A percentile compares a stretch with the other conserved stretches of the same genome.
Conservation (phyloP, 345 rosid genomes). For the Pelargonium nanum region DNA sequence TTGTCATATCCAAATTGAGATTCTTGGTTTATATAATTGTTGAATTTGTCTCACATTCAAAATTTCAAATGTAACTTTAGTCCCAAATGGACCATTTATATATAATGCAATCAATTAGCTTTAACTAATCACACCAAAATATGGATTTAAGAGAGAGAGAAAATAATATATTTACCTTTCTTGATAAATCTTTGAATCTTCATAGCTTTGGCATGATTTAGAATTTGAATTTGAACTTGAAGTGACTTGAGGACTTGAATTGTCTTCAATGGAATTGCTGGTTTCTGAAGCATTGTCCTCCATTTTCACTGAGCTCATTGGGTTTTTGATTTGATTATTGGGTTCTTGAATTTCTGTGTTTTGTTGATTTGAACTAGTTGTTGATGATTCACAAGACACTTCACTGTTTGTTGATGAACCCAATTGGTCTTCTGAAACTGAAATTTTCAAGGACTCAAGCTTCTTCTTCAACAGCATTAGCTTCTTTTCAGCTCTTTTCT, state of each 20-base stretch:
- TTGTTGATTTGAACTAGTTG: conserved; percentile 16
- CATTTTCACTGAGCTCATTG: conserved; percentile 7
- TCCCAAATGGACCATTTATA: too few relatives aligned
- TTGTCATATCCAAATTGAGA: too few relatives aligned
- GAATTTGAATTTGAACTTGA: conserved; percentile 10
- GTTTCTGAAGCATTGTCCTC: conserved; percentile 13
- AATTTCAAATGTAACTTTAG: too few relatives aligned
- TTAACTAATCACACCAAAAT: neutral
- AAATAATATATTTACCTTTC: conserved; percentile 13
- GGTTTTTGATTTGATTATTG: conserved; percentile 12
- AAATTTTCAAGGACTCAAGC: conserved; percentile 37
- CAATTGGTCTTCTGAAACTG: conserved; percentile 21
- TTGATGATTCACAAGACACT: conserved; percentile 30
- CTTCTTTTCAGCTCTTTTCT: conserved; percentile 62
- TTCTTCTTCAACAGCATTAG: conserved; percentile 46
- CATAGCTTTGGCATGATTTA: conserved; percentile 9
- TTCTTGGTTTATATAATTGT: too few relatives aligned
- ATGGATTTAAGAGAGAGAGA: neutral
- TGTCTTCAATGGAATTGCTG: conserved; percentile 14
- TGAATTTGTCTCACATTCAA: too few relatives aligned
- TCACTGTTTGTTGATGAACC: conserved; percentile 29
- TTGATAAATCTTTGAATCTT: conserved; percentile 14
- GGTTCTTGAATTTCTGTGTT: conserved; percentile 24
- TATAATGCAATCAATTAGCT: too few relatives aligned
- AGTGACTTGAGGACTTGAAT: conserved; percentile 6